phyloP scores from a whole-genome alignment of 495 filamentous ascomycete genomes.

The Ramalina peruviana region DNA sequence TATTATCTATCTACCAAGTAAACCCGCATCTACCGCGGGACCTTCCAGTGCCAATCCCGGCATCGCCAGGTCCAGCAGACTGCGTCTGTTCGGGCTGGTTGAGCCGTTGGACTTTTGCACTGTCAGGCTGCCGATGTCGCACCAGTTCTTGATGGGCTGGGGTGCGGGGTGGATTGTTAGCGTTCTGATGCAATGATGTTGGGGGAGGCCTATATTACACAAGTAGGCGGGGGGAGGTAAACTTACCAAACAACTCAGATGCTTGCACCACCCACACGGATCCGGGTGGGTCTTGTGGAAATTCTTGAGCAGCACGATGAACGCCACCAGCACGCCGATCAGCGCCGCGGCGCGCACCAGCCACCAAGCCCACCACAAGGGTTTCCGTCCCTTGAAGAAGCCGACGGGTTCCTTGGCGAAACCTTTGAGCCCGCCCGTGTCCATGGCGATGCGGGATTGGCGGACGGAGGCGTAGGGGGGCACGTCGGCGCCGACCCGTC shows the following conservation, averaged over 20 bases:
- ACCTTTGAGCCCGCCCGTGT: slow-evolving; percentile 31
- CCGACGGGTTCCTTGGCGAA: slow-evolving; percentile 57
- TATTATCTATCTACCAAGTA: too few relatives aligned
- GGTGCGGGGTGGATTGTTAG: slow-evolving; percentile 15
- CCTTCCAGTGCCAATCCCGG: not conserved
- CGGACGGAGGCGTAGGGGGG: slow-evolving; percentile 54
- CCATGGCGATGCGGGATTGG: slow-evolving; percentile 24
- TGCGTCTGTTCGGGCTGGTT: slow-evolving; percentile 7
- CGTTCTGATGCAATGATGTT: not conserved
- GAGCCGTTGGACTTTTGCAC: slow-evolving; percentile 3
- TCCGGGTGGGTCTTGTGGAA: slow-evolving; percentile 69
- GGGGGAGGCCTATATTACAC: not conserved
- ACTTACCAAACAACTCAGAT: slow-evolving; percentile 83
- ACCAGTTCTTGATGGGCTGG: slow-evolving; percentile 67
- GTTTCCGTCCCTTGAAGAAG: slow-evolving; percentile 86
- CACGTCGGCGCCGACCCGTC: slow-evolving; percentile 51
- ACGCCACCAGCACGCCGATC: slow-evolving; percentile 60
- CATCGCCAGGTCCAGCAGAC: slow-evolving; percentile 3
- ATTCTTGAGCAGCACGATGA: slow-evolving; percentile 73
- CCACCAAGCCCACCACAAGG: slow-evolving; percentile 98
- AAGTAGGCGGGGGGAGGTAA: not conserved
- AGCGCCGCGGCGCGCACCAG: slow-evolving; percentile 68
- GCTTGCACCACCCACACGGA: slow-evolving; percentile 81
- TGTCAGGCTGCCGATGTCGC: slow-evolving; percentile 39
- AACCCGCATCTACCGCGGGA: too few relatives aligned